A percentile compares a stretch with the other conserved stretches of the same genome.
phyloP scores from a whole-genome alignment of 2,329 filamentous ascomycete species.

The Cladosporium oxysporum region DNA sequence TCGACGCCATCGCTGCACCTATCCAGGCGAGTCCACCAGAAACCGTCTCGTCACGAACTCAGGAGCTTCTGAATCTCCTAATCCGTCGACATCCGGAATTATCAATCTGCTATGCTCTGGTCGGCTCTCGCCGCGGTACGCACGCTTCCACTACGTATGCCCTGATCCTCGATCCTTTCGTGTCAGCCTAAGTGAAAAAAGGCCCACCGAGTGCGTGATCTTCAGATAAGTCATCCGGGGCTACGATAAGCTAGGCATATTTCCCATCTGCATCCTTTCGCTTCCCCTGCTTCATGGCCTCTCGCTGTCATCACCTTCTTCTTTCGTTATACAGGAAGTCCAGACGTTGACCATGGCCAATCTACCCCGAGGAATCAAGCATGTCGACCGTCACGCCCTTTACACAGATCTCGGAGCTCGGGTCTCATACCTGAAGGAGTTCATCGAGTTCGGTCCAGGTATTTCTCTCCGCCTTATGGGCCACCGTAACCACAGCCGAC shows the following conservation, averaged over 20 bases:
- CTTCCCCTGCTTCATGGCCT: background rate
- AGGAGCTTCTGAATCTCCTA: background rate
- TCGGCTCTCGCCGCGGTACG: slow-evolving; percentile 17
- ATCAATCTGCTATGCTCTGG: background rate
- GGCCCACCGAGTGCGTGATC: slow-evolving; percentile 8
- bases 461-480: background rate
- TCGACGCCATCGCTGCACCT: background rate
- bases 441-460: slow-evolving; percentile 64
- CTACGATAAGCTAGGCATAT: slow-evolving; percentile 6
- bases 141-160: slow-evolving; percentile 9
- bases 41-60: background rate
- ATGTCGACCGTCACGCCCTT: slow-evolving; percentile 69
- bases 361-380: slow-evolving; percentile 45
- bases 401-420: slow-evolving; percentile 70
- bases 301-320: background rate
- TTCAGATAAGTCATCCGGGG: slow-evolving; percentile 12
- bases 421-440: slow-evolving; percentile 72
- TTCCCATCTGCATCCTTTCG: slow-evolving; percentile 11
- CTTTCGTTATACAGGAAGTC: background rate
- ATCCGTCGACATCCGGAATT: background rate
- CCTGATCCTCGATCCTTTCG: slow-evolving; percentile 10
- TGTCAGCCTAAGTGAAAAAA: slow-evolving; percentile 3
- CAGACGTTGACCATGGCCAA: slow-evolving; percentile 20
- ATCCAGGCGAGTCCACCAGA: background rate
- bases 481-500: background rate